These are phyloP conservation scores for Miscanthus lutarioriparius DNA, from an alignment of 176 grass and related monocot genomes.

Conservation along the genomic window DNA sequence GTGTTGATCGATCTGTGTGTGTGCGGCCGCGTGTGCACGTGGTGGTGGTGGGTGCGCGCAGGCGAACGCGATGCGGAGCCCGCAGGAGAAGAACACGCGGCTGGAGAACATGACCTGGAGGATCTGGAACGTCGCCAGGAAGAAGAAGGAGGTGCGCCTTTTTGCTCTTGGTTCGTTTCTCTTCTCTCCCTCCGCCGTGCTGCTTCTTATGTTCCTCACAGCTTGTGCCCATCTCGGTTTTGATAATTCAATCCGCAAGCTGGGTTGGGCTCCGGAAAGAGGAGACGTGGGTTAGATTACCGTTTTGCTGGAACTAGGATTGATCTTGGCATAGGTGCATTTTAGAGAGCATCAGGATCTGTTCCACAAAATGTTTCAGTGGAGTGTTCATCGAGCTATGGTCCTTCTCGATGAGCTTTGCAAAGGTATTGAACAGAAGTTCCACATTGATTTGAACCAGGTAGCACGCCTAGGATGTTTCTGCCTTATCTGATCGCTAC, in stretches of 20 bases:
- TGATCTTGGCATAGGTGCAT: slow-evolving; percentile 29
- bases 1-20: slow-evolving; percentile 34
- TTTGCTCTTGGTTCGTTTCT: slow-evolving; percentile 37
- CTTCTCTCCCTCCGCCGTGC: slow-evolving; percentile 9
- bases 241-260: neutral
- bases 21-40: neutral
- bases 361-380: neutral
- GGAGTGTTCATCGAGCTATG: neutral
- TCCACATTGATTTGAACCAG: neutral
- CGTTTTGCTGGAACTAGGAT: neutral
- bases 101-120: slow-evolving; percentile 99
- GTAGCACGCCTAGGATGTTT: neutral
- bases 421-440: neutral
- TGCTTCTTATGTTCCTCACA: neutral
- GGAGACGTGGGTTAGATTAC: slow-evolving; percentile 9
- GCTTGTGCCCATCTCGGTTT: neutral
- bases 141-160: slow-evolving; percentile 92
- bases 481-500: neutral
- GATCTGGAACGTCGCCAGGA: slow-evolving; percentile 99
- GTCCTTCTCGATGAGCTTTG: neutral
- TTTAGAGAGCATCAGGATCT: slow-evolving; percentile 13
- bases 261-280: neutral
- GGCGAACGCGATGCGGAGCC: slow-evolving; percentile 90
- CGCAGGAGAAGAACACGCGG: slow-evolving; percentile 95
- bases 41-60: slow-evolving; percentile 15